Conservation (phyloP, 106 monocot species). For the Dioscorea zingiberensis region DNA sequence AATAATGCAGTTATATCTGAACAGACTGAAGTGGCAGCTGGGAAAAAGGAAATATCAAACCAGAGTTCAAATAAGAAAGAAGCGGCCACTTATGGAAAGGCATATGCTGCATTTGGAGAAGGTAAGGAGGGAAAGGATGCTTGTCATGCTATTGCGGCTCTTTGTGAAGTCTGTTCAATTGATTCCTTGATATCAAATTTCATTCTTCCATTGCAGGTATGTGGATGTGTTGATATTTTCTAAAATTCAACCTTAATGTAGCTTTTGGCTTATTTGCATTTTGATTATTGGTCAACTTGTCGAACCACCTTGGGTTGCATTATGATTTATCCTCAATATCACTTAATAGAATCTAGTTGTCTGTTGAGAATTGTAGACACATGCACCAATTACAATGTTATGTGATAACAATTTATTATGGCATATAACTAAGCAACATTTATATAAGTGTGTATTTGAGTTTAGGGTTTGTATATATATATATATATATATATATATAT, state of each 20-base stretch:
- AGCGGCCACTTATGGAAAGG: conserved; percentile 62
- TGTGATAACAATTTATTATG: too few species aligned
- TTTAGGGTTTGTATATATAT: too few species aligned
- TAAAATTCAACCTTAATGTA: not conserved
- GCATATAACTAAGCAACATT: too few species aligned
- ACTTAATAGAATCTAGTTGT: too few species aligned
- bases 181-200: conserved; percentile 97
- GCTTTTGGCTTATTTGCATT: not conserved
- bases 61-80: conserved; percentile 9
- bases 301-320: too few species aligned
- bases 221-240: conserved; percentile 1
- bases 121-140: conserved; percentile 68
- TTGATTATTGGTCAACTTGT: too few species aligned
- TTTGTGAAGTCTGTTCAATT: conserved; percentile 92
- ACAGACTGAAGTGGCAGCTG: not conserved
- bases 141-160: conserved; percentile 88
- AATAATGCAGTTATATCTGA: conserved; percentile 1
- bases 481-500: too few species aligned
- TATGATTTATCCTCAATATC: too few species aligned
- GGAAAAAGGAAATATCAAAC: conserved; percentile 1
- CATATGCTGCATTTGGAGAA: conserved; percentile 76
- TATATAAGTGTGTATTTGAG: too few species aligned
- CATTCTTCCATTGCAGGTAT: conserved; percentile 90
- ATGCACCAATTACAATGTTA: too few species aligned
- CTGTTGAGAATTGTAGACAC: too few species aligned